Base-by-base conservation (phyloP, 2,329 filamentous ascomycete species). In the Cercospora sojina region DNA sequence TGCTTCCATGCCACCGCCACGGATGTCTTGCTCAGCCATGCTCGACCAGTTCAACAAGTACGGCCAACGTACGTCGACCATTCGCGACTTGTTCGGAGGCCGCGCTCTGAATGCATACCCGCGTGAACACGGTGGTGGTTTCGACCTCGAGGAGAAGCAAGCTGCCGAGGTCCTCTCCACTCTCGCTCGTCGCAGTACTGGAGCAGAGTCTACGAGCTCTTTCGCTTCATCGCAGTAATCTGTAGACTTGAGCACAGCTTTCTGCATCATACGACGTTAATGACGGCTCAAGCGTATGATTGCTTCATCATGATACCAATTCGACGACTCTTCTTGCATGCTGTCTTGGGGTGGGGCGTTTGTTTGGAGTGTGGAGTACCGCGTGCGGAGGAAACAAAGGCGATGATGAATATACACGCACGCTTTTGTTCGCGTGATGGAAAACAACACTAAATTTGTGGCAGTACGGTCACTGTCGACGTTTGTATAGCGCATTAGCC, bases 31-130 rank as follows among this genome's bases (percentile, higher is more conserved):
- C 63, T 68, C 67, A 1, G 58, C 65, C 3, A 71, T 72, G 68
- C 65, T 72, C 10, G 69, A 71, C 41, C 60, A 65, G 23, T 72
- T 72, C 64, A 69, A 71, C 64, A 68, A 71, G 59, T 69, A 64
- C 51, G 68, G 70, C 53, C 65, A 70, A 58, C 67, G 69, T 12
- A 69, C 69, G 8, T 67, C 70, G 2, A 69, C 67, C 35, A 72
- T 72, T 18, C 56, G 64, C 41, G 64, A 66, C 10, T 62, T 72
- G 6, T 71, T 72, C 55, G 69, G 70, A 35, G 69, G 70, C 5
- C 60, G 59, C 12, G 56, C 35, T 18, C 64, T 72, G 25, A 68
- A 62, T 41, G 65, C 70, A 8, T 72, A 72, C 41, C 69, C 70
- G 10, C 61, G 65, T 23, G 55, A 49, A 3, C 64, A 20, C 5